Base-by-base conservation (phyloP, 495 filamentous ascomycete genomes). In the Hyaloscypha variabilis region DNA sequence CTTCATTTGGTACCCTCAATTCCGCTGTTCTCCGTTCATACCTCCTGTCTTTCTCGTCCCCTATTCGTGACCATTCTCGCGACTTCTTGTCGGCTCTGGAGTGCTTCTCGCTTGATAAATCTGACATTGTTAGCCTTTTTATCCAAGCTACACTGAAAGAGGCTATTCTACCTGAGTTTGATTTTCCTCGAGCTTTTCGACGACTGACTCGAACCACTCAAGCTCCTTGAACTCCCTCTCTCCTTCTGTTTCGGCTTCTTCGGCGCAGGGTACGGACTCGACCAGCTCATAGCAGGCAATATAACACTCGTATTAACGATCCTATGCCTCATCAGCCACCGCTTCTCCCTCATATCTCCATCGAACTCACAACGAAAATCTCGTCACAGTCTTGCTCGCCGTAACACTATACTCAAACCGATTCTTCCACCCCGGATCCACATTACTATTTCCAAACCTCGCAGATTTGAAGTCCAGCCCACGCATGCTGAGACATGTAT, bases 371-470 rank as follows among this genome's bases (percentile, higher is more conserved):
- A 64, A 31, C 6, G 30, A 57, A 14, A 64, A 57, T 28, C 29
- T 56, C 21, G 62, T 64, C 10, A 57, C 50, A 1, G 23, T 52
- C 36, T 39, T 26, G n/a, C 42, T 46, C 26, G 31, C 52, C 23
- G 31, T 58, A 42, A 64, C 62, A 26, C 62, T 57, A 28, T 57
- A 64, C 53, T 64, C 62, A 23, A 64, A 50, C 24, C 62, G 39
- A 19, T 53, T 56, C 62, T 58, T 64, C 17, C 36, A 64, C 24
- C 62, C 62, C 1, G 31, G 51, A 29, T 28, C 29, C 21, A 57
- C 34, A 50, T 64, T 64, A 13, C 30, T 28, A 34, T 64, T 64
- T 14, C 52, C 62, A 30, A 30, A 64, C 2, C 62, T 39, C 31
- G 51, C 62, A 8, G 21, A 14, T n/a, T n/a, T 19, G 14, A 64